Percentiles rank a stretch among this genome's conserved stretches.
These are phyloP conservation scores for Phyllosticta citrichinensis DNA, from an alignment of 2,329 filamentous ascomycete genomes.

Conservation along the genomic window DNA sequence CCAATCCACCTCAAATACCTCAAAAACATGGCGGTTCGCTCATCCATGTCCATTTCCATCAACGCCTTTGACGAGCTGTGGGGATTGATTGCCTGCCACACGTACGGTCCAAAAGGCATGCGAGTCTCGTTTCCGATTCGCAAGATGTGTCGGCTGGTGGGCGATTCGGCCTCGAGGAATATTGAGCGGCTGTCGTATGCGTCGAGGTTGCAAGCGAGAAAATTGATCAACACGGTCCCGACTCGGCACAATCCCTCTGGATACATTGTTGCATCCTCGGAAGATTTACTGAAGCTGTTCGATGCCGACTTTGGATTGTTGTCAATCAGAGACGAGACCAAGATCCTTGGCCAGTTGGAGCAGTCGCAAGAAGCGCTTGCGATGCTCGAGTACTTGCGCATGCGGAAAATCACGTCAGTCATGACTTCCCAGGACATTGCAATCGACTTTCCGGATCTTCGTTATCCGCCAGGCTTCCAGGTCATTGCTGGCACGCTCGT, in stretches of 20 bases:
- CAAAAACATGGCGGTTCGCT: slow-evolving; percentile 80
- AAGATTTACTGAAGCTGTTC: slow-evolving; percentile 74
- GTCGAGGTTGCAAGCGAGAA: slow-evolving; percentile 72
- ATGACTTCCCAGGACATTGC: slow-evolving; percentile 66
- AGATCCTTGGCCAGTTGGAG: slow-evolving; percentile 65
- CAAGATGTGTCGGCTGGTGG: slow-evolving; percentile 83
- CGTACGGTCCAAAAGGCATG: slow-evolving; percentile 70
- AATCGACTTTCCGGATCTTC: slow-evolving; percentile 70
- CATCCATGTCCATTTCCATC: slow-evolving; percentile 90
- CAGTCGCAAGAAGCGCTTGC: slow-evolving; percentile 75
- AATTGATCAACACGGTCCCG: slow-evolving; percentile 77
- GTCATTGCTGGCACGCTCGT: slow-evolving; percentile 69
- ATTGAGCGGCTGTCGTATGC: slow-evolving; percentile 83
- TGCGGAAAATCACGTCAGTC: slow-evolving; percentile 65
- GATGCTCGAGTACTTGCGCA: slow-evolving; percentile 72
- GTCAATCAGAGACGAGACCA: slow-evolving; percentile 80
- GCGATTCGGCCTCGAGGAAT: slow-evolving; percentile 76
- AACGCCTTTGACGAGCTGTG: slow-evolving; percentile 78
- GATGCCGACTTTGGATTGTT: slow-evolving; percentile 79
- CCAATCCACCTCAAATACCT: slow-evolving; percentile 85
- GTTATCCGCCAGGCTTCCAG: slow-evolving; percentile 69
- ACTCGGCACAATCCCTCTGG: slow-evolving; percentile 75
- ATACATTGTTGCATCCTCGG: slow-evolving; percentile 82
- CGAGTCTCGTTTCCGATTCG: slow-evolving; percentile 84
- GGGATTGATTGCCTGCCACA: slow-evolving; percentile 81